Evolutionary conservation across 495 filamentous ascomycete species (phyloP), one percentile per base, ranked within the genome.

Genomic region (Lasiosphaeria hispida): DNA sequence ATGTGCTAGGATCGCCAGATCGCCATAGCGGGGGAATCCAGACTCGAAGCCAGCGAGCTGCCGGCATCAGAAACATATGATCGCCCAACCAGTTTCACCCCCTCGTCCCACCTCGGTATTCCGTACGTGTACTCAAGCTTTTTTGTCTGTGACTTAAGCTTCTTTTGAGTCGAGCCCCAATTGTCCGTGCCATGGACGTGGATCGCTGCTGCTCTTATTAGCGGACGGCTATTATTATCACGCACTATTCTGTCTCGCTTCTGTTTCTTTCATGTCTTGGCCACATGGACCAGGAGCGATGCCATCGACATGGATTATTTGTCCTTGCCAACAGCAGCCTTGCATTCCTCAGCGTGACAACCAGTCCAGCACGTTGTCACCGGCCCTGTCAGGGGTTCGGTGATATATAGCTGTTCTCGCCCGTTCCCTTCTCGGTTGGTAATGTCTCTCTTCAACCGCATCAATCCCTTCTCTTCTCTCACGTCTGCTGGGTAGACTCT

Each of bases 401-500:
- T n/a, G n/a, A n/a, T 40, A 18, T 52, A 52, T 47, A 47, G 30
- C 10, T 17, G 17, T 23, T 23, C 8, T 23, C 13, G n/a, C 18
- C 7, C 33, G 6, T 18, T 19, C 30, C 37, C 19, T 39, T 37
- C 23, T 38, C 53, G 33, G 15, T 15, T 35, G 15, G 40, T 38
- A 17, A 42, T 19, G 37, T 38, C n/a, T 23, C n/a, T 44, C n/a
- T 33, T 47, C 37, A 41, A 56, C 36, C 30, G n/a, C 14, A 34
- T 52, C 23, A 37, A 17, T 51, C 43, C 39, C 48, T 48, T 53
- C 57, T 53, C 17, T 48, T 11, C 37, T 48, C 48, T 1, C 8
- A 17, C 14, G 52, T 54, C 52, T 54, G 43, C 52, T 43, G 52
- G 11, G 52, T 54, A 54, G 52, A 44, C 52, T 54, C 9, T 41